Evolutionary conservation across 1,284 basidiomycete species (phyloP).

Genomic region (Kalmanozyma brasiliensis): DNA sequence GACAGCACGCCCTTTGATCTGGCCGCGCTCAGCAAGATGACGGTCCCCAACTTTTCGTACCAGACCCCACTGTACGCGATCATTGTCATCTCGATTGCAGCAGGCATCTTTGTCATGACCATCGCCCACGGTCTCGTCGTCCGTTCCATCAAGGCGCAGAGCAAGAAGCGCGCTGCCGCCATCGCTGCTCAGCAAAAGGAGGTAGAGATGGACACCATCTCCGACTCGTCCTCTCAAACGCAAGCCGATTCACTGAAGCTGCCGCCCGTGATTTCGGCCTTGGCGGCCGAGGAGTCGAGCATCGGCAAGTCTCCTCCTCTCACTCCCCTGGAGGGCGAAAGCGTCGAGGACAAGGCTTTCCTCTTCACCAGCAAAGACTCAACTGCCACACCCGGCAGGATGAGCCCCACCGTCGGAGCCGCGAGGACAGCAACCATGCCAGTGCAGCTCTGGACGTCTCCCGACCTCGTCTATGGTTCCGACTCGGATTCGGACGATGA

Average conservation of each 20-base stretch:
- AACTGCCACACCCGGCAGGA: constrained; percentile 13
- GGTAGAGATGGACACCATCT: constrained; percentile 4
- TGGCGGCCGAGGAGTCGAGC: constrained; percentile 7
- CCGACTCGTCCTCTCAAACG: constrained; percentile 4
- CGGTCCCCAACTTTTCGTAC: constrained; percentile 16
- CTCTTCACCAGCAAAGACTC: constrained; percentile 19
- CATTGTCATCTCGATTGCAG: constrained; percentile 41
- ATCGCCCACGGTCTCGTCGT: constrained; percentile 52
- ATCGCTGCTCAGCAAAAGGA: constrained; percentile 34
- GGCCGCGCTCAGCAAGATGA: constrained; percentile 28
- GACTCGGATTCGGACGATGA: constrained; percentile 25
- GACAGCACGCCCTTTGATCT: constrained; percentile 50
- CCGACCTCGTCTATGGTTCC: constrained; percentile 48
- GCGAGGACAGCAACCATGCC: constrained; percentile 9
- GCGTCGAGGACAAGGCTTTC: constrained; percentile 29
- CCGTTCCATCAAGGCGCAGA: constrained; percentile 43
- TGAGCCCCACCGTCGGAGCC: constrained; percentile 13
- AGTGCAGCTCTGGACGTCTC: constrained; percentile 41
- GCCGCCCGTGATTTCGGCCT: constrained; percentile 11
- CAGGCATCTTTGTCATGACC: constrained; percentile 52
- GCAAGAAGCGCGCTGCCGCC: constrained; percentile 41
- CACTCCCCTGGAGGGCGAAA: constrained; percentile 25
- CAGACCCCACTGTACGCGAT: constrained; percentile 42
- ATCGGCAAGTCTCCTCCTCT: constrained; percentile 10
- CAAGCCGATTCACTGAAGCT: constrained; percentile 1